Conservation (phyloP, 345 rosid genomes). For the Erodium maritimum region DNA sequence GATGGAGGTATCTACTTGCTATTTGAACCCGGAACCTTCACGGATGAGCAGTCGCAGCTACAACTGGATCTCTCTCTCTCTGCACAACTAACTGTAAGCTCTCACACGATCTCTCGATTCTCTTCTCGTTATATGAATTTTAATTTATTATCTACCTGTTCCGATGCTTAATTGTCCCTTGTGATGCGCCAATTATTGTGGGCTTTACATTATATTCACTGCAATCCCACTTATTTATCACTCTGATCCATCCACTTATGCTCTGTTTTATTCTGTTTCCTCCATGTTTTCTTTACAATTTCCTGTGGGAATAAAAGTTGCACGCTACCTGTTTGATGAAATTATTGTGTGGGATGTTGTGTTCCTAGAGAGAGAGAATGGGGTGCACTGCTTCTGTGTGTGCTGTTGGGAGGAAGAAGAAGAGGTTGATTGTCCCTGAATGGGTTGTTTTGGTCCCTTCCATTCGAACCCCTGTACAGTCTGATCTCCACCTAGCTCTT, state of each 20-base stretch:
- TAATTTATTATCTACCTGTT: neutral
- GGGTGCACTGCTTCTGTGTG: slow-evolving; percentile 63
- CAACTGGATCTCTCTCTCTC: neutral
- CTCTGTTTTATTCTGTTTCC: neutral
- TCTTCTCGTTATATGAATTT: too few species aligned
- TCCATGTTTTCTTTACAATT: too few species aligned
- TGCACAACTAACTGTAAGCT: neutral
- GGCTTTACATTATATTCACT: too few species aligned
- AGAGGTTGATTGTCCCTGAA: slow-evolving; percentile 45
- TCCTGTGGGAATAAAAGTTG: neutral
- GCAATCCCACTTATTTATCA: too few species aligned
- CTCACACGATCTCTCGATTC: neutral
- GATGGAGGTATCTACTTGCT: slow-evolving; percentile 10
- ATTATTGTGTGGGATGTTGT: slow-evolving; percentile 24
- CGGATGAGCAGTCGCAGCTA: neutral
- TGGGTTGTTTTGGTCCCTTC: slow-evolving; percentile 48
- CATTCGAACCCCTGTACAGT: slow-evolving; percentile 45
- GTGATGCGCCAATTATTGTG: neutral
- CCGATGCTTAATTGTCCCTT: neutral
- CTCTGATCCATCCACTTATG: too few species aligned
- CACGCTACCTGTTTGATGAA: slow-evolving; percentile 3
- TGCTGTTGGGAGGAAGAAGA: slow-evolving; percentile 37
- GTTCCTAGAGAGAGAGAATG: slow-evolving; percentile 31
- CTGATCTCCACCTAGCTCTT: slow-evolving; percentile 58
- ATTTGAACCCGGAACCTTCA: slow-evolving; percentile 6